A percentile compares a stretch with the other conserved stretches of the same genome.
These are phyloP conservation scores for Trichoderma breve DNA, from an alignment of 2,329 filamentous ascomycete genomes.

Conservation along the genomic window DNA sequence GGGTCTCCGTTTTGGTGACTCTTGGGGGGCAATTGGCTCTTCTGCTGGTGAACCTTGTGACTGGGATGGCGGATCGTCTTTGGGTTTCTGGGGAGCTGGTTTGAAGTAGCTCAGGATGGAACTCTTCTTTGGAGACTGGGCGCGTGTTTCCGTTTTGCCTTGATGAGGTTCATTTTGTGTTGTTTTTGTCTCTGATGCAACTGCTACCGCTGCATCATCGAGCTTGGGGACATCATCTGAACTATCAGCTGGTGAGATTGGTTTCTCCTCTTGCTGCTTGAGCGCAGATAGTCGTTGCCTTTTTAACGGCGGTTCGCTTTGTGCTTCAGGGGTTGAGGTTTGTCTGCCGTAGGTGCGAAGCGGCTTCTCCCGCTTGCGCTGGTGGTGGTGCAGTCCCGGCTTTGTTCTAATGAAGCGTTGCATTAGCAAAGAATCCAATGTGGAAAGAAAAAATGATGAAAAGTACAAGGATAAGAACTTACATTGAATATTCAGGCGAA, in stretches of 20 bases:
- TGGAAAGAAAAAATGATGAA: slow-evolving; percentile 13
- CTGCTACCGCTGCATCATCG: background rate
- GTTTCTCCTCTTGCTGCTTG: background rate
- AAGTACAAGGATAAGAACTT: background rate
- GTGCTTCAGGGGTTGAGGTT: slow-evolving; percentile 26
- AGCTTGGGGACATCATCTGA: background rate
- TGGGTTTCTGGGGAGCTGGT: slow-evolving; percentile 27
- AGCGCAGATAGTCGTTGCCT: slow-evolving; percentile 23
- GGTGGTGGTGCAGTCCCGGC: slow-evolving; percentile 25
- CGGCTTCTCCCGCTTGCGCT: slow-evolving; percentile 34
- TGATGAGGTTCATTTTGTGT: background rate
- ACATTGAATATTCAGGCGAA: slow-evolving; percentile 34
- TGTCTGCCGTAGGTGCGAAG: slow-evolving; percentile 43
- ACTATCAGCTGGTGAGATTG: background rate
- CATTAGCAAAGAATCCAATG: background rate
- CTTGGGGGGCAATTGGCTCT: slow-evolving; percentile 20
- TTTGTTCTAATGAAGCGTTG: slow-evolving; percentile 31
- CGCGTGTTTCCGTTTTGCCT: background rate
- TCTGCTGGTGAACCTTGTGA: background rate
- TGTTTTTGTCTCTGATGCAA: background rate
- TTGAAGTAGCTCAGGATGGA: slow-evolving; percentile 45
- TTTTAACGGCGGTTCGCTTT: slow-evolving; percentile 30
- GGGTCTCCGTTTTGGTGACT: slow-evolving; percentile 12
- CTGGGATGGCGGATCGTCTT: slow-evolving; percentile 5
- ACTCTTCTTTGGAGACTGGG: slow-evolving; percentile 21